Conservation (phyloP, 257 asterid species). For the Solanum dulcamara region DNA sequence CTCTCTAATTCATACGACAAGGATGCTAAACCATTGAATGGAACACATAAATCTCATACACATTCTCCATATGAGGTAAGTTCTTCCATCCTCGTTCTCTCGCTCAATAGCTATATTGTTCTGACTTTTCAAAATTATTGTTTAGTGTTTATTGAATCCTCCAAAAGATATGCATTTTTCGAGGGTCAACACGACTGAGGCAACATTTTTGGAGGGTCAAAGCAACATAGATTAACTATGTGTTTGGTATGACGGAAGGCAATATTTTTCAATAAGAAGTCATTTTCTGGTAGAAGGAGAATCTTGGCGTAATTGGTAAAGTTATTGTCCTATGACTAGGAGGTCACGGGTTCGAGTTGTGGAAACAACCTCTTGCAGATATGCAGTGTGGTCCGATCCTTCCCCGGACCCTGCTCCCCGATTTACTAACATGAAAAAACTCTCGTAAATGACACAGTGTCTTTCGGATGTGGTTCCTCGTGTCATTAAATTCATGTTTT, state of each 20-base stretch:
- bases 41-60: constrained; percentile 81
- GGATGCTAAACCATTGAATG: constrained; percentile 52
- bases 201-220: not conserved
- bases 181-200: not conserved
- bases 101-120: no score
- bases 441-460: no score
- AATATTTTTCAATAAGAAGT: not conserved
- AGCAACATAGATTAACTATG: not conserved
- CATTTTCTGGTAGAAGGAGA: not conserved
- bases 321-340: accelerated
- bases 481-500: not conserved
- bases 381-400: accelerated
- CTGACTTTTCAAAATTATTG: not conserved
- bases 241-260: not conserved
- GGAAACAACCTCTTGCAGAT: not conserved
- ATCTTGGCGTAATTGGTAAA: not conserved
- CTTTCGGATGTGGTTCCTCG: not conserved
- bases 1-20: constrained; percentile 67
- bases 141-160: not conserved
- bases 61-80: constrained; percentile 66
- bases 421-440: no score
- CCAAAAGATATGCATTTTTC: not conserved
- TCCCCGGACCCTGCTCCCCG: no score
- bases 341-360: no score
- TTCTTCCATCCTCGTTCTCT: not conserved